Evolutionary conservation across 345 rosid genomes (phyloP), one percentile per base, ranked within the genome.

Genomic region (Rhizophora mangle): DNA sequence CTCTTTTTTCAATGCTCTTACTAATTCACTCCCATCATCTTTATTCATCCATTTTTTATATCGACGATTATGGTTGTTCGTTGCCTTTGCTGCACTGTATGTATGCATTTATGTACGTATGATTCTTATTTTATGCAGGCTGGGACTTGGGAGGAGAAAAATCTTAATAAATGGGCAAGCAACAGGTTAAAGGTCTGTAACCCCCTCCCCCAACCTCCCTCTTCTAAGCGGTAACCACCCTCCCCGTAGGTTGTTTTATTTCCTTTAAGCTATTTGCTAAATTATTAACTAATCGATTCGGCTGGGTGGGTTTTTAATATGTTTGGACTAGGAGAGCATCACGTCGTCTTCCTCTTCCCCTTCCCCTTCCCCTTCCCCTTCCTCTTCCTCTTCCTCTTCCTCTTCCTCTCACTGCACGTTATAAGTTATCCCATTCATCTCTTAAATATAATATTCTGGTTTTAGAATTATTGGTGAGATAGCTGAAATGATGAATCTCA

Each of bases 61-160:
- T 2, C 13, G 46, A 10, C 46, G 15, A 10, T 39, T 10, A 39
- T 39, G 43, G 43, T 9, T 39, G 2, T 39, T 39, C 1, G 18
- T 43, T 13, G 49, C 49, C 3, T 43, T 4, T 43, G 18, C 49
- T 43, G 60, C 1, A 27, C 29, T 26, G 15, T 22, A 8, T 24
- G 22, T 8, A 1, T 27, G 29, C 10, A 22, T 26, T 10, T 9
- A 2, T 13, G 59, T 20, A 9, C 1, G 21, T 13, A 54, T 20
- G 22, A 54, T 54, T 9, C 16, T 43, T 15, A 24, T 70, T 36
- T 32, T 26, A 3, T 59, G 8, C 64, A 94, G 98, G 98, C 97
- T 31, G 98, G 97, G 43, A 94, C 98, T 62, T 94, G 98, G 98
- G 98, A 94, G 80, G 97, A 94, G 76, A 94, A 91, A 66, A 88